These are phyloP conservation scores for Clonostachys byssicola DNA, from an alignment of 2,329 filamentous ascomycete genomes.

Conservation along the genomic window DNA sequence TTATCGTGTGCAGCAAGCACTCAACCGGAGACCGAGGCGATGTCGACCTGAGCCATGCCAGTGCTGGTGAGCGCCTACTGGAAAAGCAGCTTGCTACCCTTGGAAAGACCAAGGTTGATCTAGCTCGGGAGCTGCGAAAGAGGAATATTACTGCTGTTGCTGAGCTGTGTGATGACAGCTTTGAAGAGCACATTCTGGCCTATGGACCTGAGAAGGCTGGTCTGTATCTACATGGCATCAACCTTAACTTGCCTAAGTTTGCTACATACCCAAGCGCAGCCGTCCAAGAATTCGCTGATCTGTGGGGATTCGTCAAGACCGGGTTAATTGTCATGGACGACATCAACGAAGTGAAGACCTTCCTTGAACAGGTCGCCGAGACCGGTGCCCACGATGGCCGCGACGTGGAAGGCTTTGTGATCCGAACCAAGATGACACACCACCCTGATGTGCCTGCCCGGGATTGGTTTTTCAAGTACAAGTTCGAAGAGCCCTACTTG, in stretches of 20 bases:
- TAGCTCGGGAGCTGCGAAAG: conserved; percentile 69
- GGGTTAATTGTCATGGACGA: conserved; percentile 75
- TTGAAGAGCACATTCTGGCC: conserved; percentile 94
- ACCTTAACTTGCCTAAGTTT: conserved; percentile 91
- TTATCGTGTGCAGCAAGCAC: conserved; percentile 98
- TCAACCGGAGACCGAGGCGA: conserved; percentile 82
- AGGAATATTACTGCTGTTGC: conserved; percentile 94
- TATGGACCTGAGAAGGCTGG: conserved; percentile 81
- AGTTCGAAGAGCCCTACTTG: conserved; percentile 97
- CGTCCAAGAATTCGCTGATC: conserved; percentile 86
- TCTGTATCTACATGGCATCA: conserved; percentile 93
- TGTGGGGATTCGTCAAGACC: conserved; percentile 92
- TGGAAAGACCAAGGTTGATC: conserved; percentile 73
- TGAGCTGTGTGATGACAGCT: conserved; percentile 91
- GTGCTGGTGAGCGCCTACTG: conserved; percentile 77
- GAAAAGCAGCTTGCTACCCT: conserved; percentile 73
- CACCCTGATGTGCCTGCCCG: conserved; percentile 53
- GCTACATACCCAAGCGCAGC: conserved; percentile 76
- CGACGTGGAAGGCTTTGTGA: conserved; percentile 95
- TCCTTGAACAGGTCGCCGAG: conserved; percentile 81
- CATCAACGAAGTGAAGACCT: conserved; percentile 67
- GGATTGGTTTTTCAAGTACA: conserved; percentile 99
- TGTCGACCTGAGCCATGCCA: conserved; percentile 72
- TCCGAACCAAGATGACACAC: conserved; percentile 74
- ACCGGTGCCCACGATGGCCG: conserved; percentile 86